Conservation (phyloP, 176 grass and related monocot species). For the Secale cereale region DNA sequence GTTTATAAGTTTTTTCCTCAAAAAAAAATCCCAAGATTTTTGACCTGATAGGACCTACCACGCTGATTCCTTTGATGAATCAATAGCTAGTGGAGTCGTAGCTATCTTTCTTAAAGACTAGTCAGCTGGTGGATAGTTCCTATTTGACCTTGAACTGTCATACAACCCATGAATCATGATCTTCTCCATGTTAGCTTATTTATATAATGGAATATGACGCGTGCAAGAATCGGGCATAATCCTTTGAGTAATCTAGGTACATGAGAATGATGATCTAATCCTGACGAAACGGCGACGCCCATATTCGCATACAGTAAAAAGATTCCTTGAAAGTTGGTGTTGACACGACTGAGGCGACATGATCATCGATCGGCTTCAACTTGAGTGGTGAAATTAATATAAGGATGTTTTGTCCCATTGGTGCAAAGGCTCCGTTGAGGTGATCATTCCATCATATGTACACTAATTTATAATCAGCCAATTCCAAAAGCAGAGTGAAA, state of each 20-base stretch:
- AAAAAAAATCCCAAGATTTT: no score
- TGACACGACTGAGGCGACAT: not conserved
- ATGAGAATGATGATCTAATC: slow-evolving; percentile 11
- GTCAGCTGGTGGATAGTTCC: not conserved
- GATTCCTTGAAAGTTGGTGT: not conserved
- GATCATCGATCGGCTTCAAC: not conserved
- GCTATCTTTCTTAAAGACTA: not conserved
- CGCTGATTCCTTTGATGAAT: not conserved
- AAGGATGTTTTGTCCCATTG: not conserved
- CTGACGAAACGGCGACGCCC: slow-evolving; percentile 14
- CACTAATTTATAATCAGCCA: not conserved
- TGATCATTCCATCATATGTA: not conserved
- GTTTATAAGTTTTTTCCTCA: no score
- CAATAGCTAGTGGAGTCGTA: not conserved
- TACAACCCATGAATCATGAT: not conserved
- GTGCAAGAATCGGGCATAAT: not conserved
- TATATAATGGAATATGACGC: not conserved
- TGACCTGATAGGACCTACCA: no score
- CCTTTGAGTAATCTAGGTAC: not conserved
- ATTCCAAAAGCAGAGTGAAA: not conserved
- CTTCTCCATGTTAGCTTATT: not conserved
- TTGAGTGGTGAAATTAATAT: not conserved
- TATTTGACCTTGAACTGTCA: not conserved
- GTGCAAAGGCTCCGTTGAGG: not conserved
- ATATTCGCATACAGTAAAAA: not conserved